A percentile compares a stretch with the other conserved stretches of the same genome.
These are phyloP conservation scores for Euclidium syriacum DNA, from an alignment of 345 rosid species.

Conservation along the genomic window DNA sequence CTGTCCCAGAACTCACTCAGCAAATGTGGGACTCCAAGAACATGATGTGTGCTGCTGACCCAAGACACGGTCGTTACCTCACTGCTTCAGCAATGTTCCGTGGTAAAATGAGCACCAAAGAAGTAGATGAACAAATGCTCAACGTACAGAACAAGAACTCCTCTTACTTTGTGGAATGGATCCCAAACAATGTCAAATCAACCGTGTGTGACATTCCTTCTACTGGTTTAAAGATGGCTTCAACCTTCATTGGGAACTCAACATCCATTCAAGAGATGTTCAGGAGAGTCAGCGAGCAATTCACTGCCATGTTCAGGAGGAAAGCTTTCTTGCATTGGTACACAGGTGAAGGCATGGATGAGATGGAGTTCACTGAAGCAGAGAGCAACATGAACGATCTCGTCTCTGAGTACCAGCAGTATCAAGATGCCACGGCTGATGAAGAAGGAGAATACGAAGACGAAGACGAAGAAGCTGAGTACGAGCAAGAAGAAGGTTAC, in stretches of 20 bases:
- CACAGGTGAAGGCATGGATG: slow-evolving; percentile 68
- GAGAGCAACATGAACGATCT: slow-evolving; percentile 80
- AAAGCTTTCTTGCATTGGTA: slow-evolving; percentile 77
- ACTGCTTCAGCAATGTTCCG: slow-evolving; percentile 79
- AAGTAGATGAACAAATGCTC: slow-evolving; percentile 70
- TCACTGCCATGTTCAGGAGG: slow-evolving; percentile 72
- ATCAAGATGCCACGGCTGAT: slow-evolving; percentile 75
- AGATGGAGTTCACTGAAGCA: slow-evolving; percentile 70
- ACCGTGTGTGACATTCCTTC: slow-evolving; percentile 78
- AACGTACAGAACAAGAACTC: slow-evolving; percentile 70
- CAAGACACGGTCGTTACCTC: slow-evolving; percentile 61
- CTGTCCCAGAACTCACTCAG: slow-evolving; percentile 74
- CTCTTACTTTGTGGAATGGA: slow-evolving; percentile 66
- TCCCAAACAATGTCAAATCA: slow-evolving; percentile 71
- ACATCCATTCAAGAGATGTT: slow-evolving; percentile 81
- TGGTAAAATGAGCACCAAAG: slow-evolving; percentile 79
- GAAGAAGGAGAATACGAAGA: slow-evolving; percentile 62
- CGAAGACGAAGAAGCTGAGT: slow-evolving; percentile 26
- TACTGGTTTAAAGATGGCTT: slow-evolving; percentile 67
- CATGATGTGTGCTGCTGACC: slow-evolving; percentile 85
- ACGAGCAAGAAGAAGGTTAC: slow-evolving; percentile 32
- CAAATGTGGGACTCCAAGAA: slow-evolving; percentile 85
- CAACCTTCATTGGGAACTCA: slow-evolving; percentile 65
- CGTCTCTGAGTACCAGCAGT: slow-evolving; percentile 72
- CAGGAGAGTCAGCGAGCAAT: slow-evolving; percentile 71